Evolutionary conservation across 164 flowering plant species (phyloP).

Genomic region (Berberis vulgaris): DNA sequence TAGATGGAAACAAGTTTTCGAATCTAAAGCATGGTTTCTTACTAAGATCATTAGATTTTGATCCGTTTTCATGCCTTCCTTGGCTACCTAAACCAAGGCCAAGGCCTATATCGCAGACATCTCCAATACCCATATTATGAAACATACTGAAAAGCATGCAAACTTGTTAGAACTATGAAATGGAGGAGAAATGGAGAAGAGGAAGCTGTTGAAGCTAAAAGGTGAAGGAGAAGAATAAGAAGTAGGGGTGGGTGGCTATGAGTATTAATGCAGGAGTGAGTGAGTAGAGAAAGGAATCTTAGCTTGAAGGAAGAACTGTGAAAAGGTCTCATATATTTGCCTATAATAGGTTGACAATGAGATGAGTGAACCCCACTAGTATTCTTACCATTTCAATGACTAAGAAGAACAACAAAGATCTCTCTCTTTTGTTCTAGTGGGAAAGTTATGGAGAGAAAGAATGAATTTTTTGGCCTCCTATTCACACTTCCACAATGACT

Average conservation of each 20-base stretch:
- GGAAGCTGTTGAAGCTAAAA: conserved; percentile 24
- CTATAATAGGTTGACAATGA: conserved; percentile 53
- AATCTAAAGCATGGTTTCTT: conserved; percentile 6
- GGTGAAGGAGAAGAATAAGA: conserved; percentile 15
- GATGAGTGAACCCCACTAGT: conserved; percentile 5
- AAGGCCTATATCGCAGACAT: conserved; percentile 45
- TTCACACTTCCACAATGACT: conserved; percentile 1
- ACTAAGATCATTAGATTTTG: not conserved
- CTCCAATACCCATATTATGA: conserved; percentile 34
- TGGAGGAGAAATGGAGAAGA: conserved; percentile 1
- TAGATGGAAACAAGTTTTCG: conserved; percentile 1
- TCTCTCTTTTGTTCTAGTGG: too few species aligned
- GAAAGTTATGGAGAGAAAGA: conserved; percentile 7
- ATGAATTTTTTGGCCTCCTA: conserved; percentile 18
- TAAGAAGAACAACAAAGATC: not conserved
- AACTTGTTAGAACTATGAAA: not conserved
- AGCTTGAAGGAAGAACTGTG: conserved; percentile 15
- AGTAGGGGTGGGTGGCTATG: conserved; percentile 1
- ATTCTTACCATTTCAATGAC: conserved; percentile 3
- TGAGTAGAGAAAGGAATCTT: conserved; percentile 31
- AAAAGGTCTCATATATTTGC: conserved; percentile 14
- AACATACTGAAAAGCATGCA: not conserved
- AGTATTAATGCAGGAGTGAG: conserved; percentile 9
- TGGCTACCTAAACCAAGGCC: conserved; percentile 41
- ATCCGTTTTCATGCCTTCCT: not conserved